Conservation (phyloP, 1,284 basidiomycete species). For the Trichosporon coremiiforme region DNA sequence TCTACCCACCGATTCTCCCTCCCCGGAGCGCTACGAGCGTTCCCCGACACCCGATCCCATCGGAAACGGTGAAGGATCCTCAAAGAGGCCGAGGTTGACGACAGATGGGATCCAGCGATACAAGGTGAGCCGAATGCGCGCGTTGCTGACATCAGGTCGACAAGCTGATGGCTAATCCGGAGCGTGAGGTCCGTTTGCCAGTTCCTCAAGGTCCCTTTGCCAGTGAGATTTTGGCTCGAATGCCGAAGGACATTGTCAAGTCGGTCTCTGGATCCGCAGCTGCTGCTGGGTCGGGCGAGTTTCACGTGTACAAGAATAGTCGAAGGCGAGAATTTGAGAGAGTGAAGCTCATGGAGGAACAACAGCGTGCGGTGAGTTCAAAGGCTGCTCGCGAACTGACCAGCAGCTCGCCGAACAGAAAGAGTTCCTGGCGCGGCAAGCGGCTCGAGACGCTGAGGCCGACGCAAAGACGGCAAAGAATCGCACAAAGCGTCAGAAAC, state of each 20-base stretch:
- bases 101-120: constrained; percentile 39
- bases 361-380: constrained; percentile 68
- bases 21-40: constrained; percentile 27
- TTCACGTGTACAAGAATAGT: constrained; percentile 97
- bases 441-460: constrained; percentile 66
- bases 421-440: constrained; percentile 70
- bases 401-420: constrained; percentile 67
- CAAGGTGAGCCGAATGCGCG: constrained; percentile 31
- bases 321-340: constrained; percentile 93
- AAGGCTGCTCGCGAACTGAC: not conserved
- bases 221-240: constrained; percentile 61
- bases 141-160: constrained; percentile 63
- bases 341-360: constrained; percentile 85
- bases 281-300: constrained; percentile 86
- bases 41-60: constrained; percentile 26
- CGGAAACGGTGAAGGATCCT: not conserved
- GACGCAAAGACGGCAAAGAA: constrained; percentile 91
- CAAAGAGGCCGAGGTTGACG: constrained; percentile 37
- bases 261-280: constrained; percentile 93
- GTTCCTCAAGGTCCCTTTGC: constrained; percentile 51
- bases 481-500: constrained; percentile 83
- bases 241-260: constrained; percentile 94
- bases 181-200: constrained; percentile 76
- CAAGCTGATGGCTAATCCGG: constrained; percentile 80
- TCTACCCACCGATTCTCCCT: constrained; percentile 22